Evolutionary conservation across 208 protist species (phyloP), one percentile per base, ranked within the genome.

Genomic region (Leishmania aethiopica): DNA sequence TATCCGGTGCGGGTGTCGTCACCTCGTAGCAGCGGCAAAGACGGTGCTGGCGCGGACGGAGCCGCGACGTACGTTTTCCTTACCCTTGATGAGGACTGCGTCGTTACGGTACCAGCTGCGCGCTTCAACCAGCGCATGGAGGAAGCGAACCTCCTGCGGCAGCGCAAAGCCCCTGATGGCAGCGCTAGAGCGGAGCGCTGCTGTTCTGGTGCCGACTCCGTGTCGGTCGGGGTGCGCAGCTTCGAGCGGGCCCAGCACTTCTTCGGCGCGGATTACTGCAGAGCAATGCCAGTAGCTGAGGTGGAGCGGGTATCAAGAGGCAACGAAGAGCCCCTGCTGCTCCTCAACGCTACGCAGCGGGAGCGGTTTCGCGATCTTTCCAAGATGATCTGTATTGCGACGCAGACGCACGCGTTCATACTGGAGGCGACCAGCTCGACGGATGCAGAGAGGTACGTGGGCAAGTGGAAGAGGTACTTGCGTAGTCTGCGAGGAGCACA

Each of bases 31-130:
- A 47, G 35, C 72, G 5, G 13, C 78, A 25, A n/a, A 47, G 25
- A 42, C 40, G 70, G 71, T 28, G 59, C 40, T 53, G 32, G 45
- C 1, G 81, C 45, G 8, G 70, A 76, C 37, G 70, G 80, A 42
- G 73, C 70, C 3, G 73, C 81, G 67, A 87, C 90, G 40, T 94
- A 93, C 82, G 82, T 91, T 32, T 94, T 92, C 76, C 37, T 93
- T 32, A 96, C 90, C 35, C 75, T 85, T 10, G 91, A 94, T 62
- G 77, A 86, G 57, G 62, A 67, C 4, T 84, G 87, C 78, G 78
- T 93, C 49, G 90, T 93, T 22, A 72, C 82, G 32, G 88, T 94
- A 71, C 87, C 90, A 28, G 87, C 81, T 19, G 10, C 53, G 15
- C 81, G 76, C 71, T 92, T 89, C 60, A 75, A 84, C 37, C n/a